Percentiles rank a stretch among this genome's conserved stretches.
Evolutionary conservation across 331 rosid genomes (phyloP).

Genomic region (Phaseolus coccineus): DNA sequence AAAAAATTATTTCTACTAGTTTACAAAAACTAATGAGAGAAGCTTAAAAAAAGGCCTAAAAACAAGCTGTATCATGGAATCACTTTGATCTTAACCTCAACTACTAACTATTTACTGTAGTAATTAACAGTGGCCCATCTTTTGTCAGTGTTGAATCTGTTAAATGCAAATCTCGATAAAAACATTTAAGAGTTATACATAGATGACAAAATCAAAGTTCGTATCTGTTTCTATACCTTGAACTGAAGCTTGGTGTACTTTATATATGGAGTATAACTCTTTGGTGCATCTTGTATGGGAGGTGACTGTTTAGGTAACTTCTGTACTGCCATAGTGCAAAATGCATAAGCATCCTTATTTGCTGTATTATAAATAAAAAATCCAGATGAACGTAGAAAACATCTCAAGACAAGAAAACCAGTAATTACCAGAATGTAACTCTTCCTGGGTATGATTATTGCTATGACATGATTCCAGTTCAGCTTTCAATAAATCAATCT

Average conservation of each 20-base stretch:
- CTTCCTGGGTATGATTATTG: slow-evolving; percentile 46
- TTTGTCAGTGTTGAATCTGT: slow-evolving; percentile 16
- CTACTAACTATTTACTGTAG: not conserved
- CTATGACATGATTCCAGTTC: slow-evolving; percentile 57
- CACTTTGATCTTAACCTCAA: not conserved
- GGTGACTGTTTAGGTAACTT: slow-evolving; percentile 52
- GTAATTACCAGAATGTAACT: slow-evolving; percentile 62
- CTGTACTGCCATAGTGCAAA: slow-evolving; percentile 52
- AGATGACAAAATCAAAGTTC: slow-evolving; percentile 32
- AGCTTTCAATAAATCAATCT: slow-evolving; percentile 70
- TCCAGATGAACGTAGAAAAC: slow-evolving; percentile 1
- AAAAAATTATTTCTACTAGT: not conserved
- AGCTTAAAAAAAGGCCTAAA: not conserved
- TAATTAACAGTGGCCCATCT: slow-evolving; percentile 31
- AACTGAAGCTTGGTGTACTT: slow-evolving; percentile 89
- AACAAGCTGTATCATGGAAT: not conserved
- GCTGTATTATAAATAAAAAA: slow-evolving; percentile 39
- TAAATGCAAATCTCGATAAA: slow-evolving; percentile 26
- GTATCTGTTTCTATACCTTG: slow-evolving; percentile 60
- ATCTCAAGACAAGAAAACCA: slow-evolving; percentile 41
- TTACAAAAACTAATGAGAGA: not conserved
- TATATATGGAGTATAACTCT: slow-evolving; percentile 74
- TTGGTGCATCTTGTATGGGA: slow-evolving; percentile 56
- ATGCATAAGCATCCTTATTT: slow-evolving; percentile 49
- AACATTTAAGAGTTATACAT: slow-evolving; percentile 17